Base-by-base conservation (phyloP, 352 stramenopile genomes). In the Globisporangium ultimum region DNA sequence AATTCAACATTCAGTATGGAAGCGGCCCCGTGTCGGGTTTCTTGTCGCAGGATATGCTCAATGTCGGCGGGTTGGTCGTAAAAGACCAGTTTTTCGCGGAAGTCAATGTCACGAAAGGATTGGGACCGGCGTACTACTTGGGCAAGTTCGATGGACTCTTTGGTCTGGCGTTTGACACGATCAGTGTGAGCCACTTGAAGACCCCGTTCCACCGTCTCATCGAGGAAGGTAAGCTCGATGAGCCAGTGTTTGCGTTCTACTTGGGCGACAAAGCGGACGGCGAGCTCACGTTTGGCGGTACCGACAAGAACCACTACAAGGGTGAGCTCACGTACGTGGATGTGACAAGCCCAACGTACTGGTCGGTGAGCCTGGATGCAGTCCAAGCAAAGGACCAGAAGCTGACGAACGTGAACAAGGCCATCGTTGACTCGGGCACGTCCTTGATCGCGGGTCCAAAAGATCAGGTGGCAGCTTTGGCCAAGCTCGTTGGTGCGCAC, bases 111-210 rank as follows among this genome's bases (percentile, higher is more conserved):
- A 98, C 95, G 11, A 97, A 93, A 57, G 96, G 97, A 13, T 77
- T 99, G 11, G 97, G 96, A 11, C 72, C 97, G 6, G 95, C 89
- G 10, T 99, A 98, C 68, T 92, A 88, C 24, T 58, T 98, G 15
- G 96, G 95, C 60, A 98, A 98, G 49, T 99, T 99, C 71, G 97
- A 99, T 74, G 97, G 97, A 28, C 98, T 99, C 64, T 89, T 99
- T 53, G 97, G 97, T 46, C 70, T 99, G 15, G 97, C 87, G 28
- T 99, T 99, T 62, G 91, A 97, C 60, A 76, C 82, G 8, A 96
- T 99, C 66, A 93, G 80, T 53, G 90, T 98, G 15, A 89, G 95
- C 58, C 81, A 94, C 63, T 71, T 97, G 1, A 87, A 87, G 55
- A 98, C 97, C 6, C 92, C 96, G 3, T 98, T 99, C 72, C 84